These are phyloP conservation scores for Henckelia pumila DNA, from an alignment of 257 asterid species.

Conservation along the genomic window DNA sequence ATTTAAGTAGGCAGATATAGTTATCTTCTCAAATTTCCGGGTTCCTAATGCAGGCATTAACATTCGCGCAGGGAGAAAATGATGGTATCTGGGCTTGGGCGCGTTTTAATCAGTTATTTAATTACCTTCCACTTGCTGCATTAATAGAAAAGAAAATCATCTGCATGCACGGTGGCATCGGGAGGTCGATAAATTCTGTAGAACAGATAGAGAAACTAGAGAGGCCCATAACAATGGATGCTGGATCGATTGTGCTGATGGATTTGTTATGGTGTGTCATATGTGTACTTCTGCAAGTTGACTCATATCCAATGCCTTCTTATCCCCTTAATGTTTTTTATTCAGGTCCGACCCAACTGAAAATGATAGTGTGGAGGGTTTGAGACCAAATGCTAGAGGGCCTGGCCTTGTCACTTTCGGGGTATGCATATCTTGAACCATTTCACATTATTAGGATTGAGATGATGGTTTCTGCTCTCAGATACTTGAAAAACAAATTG, in stretches of 20 bases:
- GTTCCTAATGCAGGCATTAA: constrained; percentile 31
- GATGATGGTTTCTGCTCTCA: neutral
- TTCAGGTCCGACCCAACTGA: constrained; percentile 99
- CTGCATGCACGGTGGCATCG: constrained; percentile 99
- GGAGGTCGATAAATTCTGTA: constrained; percentile 86
- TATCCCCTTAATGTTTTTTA: constrained; percentile 20
- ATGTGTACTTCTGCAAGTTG: constrained; percentile 23
- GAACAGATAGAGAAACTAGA: constrained; percentile 98
- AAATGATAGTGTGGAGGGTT: constrained; percentile 92
- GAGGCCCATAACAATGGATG: constrained; percentile 99
- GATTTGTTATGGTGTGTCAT: constrained; percentile 74
- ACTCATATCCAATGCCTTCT: constrained; percentile 13
- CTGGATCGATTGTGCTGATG: constrained; percentile 93
- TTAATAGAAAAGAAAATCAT: constrained; percentile 93
- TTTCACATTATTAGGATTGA: constrained; percentile 10
- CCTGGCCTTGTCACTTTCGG: constrained; percentile 99
- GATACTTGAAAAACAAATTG: neutral
- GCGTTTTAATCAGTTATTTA: constrained; percentile 92
- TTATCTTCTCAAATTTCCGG: neutral
- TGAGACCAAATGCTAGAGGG: constrained; percentile 99
- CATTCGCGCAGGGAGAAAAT: constrained; percentile 75
- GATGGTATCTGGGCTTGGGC: constrained; percentile 99
- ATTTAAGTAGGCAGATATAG: constrained; percentile 9
- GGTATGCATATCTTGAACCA: constrained; percentile 45
- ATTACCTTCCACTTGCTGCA: constrained; percentile 97